Evolutionary conservation across 208 protist species (phyloP).

Genomic region (Novymonas esmeraldas): DNA sequence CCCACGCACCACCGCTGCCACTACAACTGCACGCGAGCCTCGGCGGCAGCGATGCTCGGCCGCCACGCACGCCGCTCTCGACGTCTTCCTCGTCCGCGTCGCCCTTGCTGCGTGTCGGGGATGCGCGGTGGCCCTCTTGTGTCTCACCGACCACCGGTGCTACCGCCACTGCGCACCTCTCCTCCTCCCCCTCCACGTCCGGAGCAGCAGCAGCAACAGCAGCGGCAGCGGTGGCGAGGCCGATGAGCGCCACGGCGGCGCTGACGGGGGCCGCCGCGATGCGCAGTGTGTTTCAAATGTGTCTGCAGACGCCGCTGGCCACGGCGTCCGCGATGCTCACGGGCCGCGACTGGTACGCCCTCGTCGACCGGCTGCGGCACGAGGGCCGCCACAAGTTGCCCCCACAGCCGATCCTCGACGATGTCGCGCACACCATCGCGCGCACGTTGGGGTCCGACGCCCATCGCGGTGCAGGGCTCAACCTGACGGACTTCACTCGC

Average conservation of each 20-base stretch:
- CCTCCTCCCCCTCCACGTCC: neutral
- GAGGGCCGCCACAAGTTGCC: constrained; percentile 33
- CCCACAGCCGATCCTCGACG: constrained; percentile 39
- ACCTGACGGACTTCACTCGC: constrained; percentile 8
- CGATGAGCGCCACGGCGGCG: neutral
- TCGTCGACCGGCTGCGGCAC: constrained; percentile 19
- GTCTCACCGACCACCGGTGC: neutral
- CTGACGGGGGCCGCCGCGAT: constrained; percentile 5
- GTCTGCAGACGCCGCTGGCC: constrained; percentile 12
- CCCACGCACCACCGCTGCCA: too few relatives aligned
- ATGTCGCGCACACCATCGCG: constrained; percentile 31
- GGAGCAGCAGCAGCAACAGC: neutral
- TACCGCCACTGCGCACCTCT: neutral
- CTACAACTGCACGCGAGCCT: neutral
- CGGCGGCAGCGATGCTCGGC: neutral
- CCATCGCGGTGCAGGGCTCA: constrained; percentile 3
- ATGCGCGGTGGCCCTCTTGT: neutral
- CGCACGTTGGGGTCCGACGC: neutral
- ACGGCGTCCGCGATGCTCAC: constrained; percentile 16
- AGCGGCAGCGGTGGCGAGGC: too few relatives aligned
- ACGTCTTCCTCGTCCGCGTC: neutral
- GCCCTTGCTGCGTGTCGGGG: neutral
- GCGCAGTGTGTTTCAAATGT: constrained; percentile 18
- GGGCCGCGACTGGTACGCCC: constrained; percentile 28
- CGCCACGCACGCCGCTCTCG: neutral